Evolutionary conservation across 192 early-diverging fungal species (phyloP).

Genomic region (Entomortierella parvispora): DNA sequence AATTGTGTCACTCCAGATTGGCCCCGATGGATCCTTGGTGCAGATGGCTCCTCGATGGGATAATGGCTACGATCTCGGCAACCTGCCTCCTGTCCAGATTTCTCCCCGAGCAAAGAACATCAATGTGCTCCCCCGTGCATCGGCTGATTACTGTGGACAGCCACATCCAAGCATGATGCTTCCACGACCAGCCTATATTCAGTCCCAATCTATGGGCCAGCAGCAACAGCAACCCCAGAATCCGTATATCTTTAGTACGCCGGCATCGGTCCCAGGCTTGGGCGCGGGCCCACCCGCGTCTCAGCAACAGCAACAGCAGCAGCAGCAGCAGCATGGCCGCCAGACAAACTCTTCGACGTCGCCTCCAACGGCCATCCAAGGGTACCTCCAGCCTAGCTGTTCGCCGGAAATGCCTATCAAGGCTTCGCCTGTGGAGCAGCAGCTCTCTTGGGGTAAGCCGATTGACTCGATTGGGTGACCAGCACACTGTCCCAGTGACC

Average conservation of each 20-base stretch:
- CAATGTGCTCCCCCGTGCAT: slow-evolving; percentile 18
- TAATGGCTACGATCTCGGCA: slow-evolving; percentile 27
- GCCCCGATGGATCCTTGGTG: slow-evolving; percentile 30
- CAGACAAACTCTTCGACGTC: slow-evolving; percentile 24
- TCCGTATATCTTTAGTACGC: neutral
- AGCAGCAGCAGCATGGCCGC: slow-evolving; percentile 13
- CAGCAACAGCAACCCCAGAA: slow-evolving; percentile 23
- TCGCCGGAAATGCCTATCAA: slow-evolving; percentile 50
- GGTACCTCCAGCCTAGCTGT: slow-evolving; percentile 38
- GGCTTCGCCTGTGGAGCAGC: slow-evolving; percentile 37
- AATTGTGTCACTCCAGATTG: slow-evolving; percentile 37
- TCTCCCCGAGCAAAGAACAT: slow-evolving; percentile 43
- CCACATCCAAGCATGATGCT: slow-evolving; percentile 22
- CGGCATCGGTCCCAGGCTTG: neutral
- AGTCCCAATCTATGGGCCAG: neutral
- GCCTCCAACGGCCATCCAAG: slow-evolving; percentile 25
- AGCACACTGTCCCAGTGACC: neutral
- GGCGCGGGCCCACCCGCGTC: neutral
- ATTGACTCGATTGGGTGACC: no score
- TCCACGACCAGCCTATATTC: no score
- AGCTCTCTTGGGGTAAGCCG: slow-evolving; percentile 32
- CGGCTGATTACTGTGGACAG: slow-evolving; percentile 28
- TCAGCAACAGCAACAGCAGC: slow-evolving; percentile 4
- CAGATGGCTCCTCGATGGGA: slow-evolving; percentile 28
- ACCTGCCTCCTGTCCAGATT: slow-evolving; percentile 46